Base-by-base conservation (phyloP, 257 asterid genomes). In the Salvia miltiorrhiza region DNA sequence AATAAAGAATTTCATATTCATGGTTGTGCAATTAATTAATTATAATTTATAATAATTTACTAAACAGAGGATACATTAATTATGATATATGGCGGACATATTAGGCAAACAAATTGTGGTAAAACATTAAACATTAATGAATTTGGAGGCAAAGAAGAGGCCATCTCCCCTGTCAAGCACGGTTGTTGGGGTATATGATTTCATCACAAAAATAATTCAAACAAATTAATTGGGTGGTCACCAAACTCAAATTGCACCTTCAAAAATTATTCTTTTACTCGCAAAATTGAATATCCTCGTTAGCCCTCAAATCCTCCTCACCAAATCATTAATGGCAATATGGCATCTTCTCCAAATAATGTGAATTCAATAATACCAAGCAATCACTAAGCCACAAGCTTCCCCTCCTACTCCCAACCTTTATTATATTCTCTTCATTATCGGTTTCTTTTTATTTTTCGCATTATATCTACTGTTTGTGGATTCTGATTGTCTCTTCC, bases 171-270 rank as follows among this genome's bases (percentile, higher is more conserved):
- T 79, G 83, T 84, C 90, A 80, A 80, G 81, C 39, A 53, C 17
- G 89, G 93, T 88, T 73, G 90, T 84, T 85, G 80, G 84, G 84
- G 79, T 37, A 5, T 54, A n/a, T 24, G 37, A 63, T 44, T 43
- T 24, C 13, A 40, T 20, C 5, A 61, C 35, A n/a, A 21, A 41
- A 62, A 40, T 62, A 62, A 40, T 62, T 21, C 8, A 21, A 19
- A 6, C 55, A 72, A 50, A 16, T 35, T 19, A 56, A 48, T 69
- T 66, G 84, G 80, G 71, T 72, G 89, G 86, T 80, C 80, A 83
- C 92, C 96, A 78, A 86, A 85, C 87, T 62, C 71, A 67, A 63
- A 53, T 40, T 40, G 39, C 54, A 63, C 41, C 55, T 33, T 7
- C 17, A 32, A 67, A 35, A 37, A 54, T 71, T 76, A 68, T 58